A percentile compares a stretch with the other conserved stretches of the same genome.
These are phyloP conservation scores for Golubevia pallescens DNA, from an alignment of 1,284 basidiomycete species.

Conservation along the genomic window DNA sequence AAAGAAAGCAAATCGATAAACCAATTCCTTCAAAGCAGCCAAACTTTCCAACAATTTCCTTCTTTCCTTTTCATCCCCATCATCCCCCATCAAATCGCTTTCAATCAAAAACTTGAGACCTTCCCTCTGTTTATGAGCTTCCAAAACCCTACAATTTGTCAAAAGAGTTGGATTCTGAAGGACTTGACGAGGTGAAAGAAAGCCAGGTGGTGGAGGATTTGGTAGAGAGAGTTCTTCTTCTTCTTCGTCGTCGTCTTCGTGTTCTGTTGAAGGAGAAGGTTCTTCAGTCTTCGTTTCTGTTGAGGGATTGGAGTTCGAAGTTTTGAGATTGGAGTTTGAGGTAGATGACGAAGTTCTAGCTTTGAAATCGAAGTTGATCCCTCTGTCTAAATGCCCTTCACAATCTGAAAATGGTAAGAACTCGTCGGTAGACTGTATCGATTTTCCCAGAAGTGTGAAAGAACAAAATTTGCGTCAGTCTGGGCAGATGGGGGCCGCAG, in stretches of 20 bases:
- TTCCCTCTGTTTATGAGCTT: too few relatives aligned
- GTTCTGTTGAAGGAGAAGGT: background rate
- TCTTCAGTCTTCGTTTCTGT: background rate
- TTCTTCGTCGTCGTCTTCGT: conserved; percentile 27
- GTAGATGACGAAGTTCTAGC: background rate
- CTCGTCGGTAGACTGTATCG: conserved; percentile 12
- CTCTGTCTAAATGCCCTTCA: conserved; percentile 8
- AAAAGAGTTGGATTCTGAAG: too few relatives aligned
- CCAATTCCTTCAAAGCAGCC: too few relatives aligned
- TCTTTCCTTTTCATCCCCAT: too few relatives aligned
- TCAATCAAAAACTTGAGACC: too few relatives aligned
- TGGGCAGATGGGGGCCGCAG: conserved; percentile 5
- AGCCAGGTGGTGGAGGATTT: conserved; percentile 54
- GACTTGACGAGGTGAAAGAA: conserved; percentile 24
- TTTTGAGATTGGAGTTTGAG: background rate
- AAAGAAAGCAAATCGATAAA: too few relatives aligned
- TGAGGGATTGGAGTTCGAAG: background rate
- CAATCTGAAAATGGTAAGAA: conserved; percentile 17
- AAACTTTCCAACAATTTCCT: too few relatives aligned
- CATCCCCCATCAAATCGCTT: too few relatives aligned
- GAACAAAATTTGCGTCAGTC: background rate
- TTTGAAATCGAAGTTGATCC: conserved; percentile 9
- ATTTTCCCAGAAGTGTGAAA: too few relatives aligned
- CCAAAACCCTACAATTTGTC: too few relatives aligned
- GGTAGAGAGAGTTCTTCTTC: conserved; percentile 30